These are phyloP conservation scores for Oenanthe javanica DNA, from an alignment of 140 eudicot species.

Conservation along the genomic window DNA sequence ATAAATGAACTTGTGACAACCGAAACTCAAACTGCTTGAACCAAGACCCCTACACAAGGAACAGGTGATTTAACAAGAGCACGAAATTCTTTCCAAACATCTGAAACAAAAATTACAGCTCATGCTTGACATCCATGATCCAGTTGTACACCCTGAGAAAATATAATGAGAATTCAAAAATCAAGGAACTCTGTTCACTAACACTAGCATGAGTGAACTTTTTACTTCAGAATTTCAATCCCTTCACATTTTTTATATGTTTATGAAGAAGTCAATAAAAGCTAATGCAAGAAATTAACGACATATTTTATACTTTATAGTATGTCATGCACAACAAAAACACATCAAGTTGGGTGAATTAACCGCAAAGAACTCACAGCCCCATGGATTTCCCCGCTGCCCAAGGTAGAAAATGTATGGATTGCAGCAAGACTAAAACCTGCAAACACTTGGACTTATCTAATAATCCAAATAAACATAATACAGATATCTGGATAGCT, in stretches of 20 bases:
- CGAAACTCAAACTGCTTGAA: neutral
- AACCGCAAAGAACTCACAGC: neutral
- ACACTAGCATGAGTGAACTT: no score
- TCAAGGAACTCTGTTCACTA: no score
- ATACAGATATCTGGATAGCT: neutral
- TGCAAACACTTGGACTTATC: neutral
- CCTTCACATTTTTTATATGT: neutral
- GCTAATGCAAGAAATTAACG: neutral
- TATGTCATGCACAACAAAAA: neutral
- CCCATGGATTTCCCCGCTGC: neutral
- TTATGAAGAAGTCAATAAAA: neutral
- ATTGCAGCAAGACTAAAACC: neutral
- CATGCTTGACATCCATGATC: neutral
- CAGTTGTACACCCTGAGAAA: neutral
- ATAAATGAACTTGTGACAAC: neutral
- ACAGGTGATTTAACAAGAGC: neutral
- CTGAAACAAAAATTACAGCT: neutral
- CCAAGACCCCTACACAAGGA: neutral
- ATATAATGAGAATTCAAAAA: neutral
- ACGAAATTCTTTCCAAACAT: no score
- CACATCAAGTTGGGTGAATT: neutral
- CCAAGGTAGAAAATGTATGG: neutral
- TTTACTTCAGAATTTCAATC: no score
- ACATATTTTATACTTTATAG: neutral
- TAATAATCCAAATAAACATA: no score